These are phyloP conservation scores for Ormosia semicastrata DNA, from an alignment of 306 rosid genomes.

Conservation along the genomic window DNA sequence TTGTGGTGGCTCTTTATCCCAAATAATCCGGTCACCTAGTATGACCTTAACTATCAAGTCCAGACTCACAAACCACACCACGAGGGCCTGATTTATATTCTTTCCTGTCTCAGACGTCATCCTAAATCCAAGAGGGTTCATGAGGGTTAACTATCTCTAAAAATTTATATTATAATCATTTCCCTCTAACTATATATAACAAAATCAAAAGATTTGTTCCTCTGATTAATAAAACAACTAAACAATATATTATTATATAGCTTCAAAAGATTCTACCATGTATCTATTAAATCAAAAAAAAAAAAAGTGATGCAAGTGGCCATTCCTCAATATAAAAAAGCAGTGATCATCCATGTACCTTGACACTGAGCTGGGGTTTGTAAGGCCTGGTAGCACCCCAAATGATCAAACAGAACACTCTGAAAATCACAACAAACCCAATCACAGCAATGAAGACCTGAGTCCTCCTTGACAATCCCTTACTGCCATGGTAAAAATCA, in stretches of 20 bases:
- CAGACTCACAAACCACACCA: background rate
- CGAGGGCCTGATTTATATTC: constrained; percentile 10
- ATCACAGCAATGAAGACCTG: constrained; percentile 53
- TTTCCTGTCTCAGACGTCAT: background rate
- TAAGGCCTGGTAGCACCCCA: constrained; percentile 70
- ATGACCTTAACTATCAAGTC: background rate
- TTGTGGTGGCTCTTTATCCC: background rate
- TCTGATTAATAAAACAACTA: background rate
- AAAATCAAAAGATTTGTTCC: background rate
- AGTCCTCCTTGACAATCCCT: constrained; percentile 50
- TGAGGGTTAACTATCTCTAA: background rate
- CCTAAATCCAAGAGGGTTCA: background rate
- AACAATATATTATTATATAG: background rate
- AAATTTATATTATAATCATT: background rate
- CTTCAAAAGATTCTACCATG: background rate
- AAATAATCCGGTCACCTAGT: background rate
- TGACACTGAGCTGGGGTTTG: constrained; percentile 51
- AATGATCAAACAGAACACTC: constrained; percentile 63
- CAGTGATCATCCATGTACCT: constrained; percentile 43
- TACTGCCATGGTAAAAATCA: constrained; percentile 19
- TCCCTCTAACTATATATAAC: background rate
- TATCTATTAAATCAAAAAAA: constrained; percentile 14
- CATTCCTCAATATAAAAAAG: background rate
- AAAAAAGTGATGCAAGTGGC: background rate
- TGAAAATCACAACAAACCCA: constrained; percentile 53